Conservation (phyloP, 192 early-diverging fungal genomes). For the Coemansia sp. region DNA sequence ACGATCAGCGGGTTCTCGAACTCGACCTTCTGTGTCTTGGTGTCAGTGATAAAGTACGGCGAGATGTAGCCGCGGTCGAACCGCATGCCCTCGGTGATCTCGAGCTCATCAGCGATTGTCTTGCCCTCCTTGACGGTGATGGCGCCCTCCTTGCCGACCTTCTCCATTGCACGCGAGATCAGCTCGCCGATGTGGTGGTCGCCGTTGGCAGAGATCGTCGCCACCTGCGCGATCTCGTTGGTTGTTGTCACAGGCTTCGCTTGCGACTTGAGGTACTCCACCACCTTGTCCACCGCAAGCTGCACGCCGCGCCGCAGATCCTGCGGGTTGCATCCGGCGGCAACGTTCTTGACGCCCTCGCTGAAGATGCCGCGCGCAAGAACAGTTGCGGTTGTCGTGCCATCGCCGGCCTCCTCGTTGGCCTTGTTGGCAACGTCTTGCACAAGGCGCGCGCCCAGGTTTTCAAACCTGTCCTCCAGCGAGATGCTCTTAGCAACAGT, state of each 20-base stretch:
- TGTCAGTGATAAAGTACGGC: conserved; percentile 99
- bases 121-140: conserved; percentile 99
- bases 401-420: conserved; percentile 99
- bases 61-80: conserved; percentile 99
- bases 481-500: conserved; percentile 98
- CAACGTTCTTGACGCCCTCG: conserved; percentile 99
- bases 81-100: conserved; percentile 99
- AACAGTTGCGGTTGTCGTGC: conserved; percentile 99
- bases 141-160: conserved; percentile 99
- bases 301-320: conserved; percentile 95
- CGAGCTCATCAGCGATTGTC: conserved; percentile 98
- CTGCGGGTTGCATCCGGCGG: conserved; percentile 99
- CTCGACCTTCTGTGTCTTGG: conserved; percentile 98
- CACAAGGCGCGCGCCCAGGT: conserved; percentile 95
- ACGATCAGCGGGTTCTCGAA: conserved; percentile 99
- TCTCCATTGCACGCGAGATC: conserved; percentile 99
- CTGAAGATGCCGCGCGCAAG: conserved; percentile 98
- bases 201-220: conserved; percentile 99
- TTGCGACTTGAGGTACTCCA: conserved; percentile 91
- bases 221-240: conserved; percentile 97
- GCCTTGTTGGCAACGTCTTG: conserved; percentile 99
- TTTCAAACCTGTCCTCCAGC: conserved; percentile 98
- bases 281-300: conserved; percentile 90
- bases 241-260: conserved; percentile 91
- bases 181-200: conserved; percentile 94